Evolutionary conservation across 1,284 basidiomycete species (phyloP).

Genomic region (Fomitiporia mediterranea): DNA sequence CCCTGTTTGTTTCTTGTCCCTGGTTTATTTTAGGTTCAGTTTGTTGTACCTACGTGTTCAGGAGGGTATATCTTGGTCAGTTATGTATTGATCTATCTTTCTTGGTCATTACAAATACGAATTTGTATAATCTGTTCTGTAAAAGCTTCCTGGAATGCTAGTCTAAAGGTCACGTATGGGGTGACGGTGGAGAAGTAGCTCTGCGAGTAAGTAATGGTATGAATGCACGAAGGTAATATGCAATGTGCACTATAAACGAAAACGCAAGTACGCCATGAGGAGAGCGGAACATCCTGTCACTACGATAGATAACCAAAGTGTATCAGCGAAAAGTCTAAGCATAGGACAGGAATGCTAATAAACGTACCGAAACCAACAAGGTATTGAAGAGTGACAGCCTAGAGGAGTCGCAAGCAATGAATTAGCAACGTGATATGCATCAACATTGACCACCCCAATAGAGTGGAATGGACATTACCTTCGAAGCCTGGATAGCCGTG

Average conservation of each 20-base stretch:
- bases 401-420: neutral
- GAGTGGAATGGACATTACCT: slow-evolving; percentile 42
- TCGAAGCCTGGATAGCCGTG: slow-evolving; percentile 90
- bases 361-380: slow-evolving; percentile 75
- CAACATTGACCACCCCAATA: neutral
- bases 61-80: neutral
- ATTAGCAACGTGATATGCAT: no score
- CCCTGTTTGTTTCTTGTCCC: neutral
- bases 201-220: neutral
- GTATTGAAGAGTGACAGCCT: slow-evolving; percentile 82
- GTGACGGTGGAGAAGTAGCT: neutral
- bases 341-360: neutral
- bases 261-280: slow-evolving; percentile 80
- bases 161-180: neutral
- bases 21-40: neutral
- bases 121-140: slow-evolving; percentile 3
- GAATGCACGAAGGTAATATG: neutral
- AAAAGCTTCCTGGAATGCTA: neutral
- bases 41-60: neutral
- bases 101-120: slow-evolving; percentile 5
- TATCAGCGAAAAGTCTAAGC: slow-evolving; percentile 2
- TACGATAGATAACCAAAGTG: slow-evolving; percentile 28
- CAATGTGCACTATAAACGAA: slow-evolving; percentile 37
- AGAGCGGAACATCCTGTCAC: slow-evolving; percentile 86
- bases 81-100: slow-evolving; percentile 2